Conservation (phyloP, 495 filamentous ascomycete genomes). For the Penicillium simplicissimum region DNA sequence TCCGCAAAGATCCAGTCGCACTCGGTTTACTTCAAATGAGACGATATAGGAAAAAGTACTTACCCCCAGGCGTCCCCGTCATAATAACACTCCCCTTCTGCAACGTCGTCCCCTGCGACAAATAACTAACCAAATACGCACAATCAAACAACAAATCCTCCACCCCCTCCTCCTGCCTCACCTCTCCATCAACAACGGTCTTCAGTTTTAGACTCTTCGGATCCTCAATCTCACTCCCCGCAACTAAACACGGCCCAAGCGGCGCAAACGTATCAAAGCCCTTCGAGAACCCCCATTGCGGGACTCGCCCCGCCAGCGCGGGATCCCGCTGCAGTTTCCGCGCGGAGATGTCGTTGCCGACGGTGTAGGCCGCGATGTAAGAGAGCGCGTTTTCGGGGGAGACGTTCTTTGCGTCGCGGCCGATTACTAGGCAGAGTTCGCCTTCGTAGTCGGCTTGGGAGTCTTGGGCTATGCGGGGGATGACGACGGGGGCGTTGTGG, state of each 20-base stretch:
- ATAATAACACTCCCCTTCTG: constrained; percentile 75
- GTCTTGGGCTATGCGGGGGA: constrained; percentile 52
- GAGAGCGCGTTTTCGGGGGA: constrained; percentile 38
- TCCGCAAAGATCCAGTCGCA: too few species aligned
- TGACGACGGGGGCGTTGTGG: constrained; percentile 40
- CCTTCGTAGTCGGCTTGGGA: constrained; percentile 55
- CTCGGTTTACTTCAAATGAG: neutral
- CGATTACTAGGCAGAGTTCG: constrained; percentile 48
- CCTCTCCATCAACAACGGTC: constrained; percentile 64
- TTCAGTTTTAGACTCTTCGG: constrained; percentile 58
- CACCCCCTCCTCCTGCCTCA: constrained; percentile 63
- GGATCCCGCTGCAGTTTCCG: constrained; percentile 48
- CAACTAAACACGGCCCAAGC: constrained; percentile 56
- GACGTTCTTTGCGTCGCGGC: constrained; percentile 48
- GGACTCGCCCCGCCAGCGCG: constrained; percentile 59
- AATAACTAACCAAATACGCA: constrained; percentile 62
- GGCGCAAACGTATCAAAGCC: constrained; percentile 79
- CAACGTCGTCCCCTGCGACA: constrained; percentile 70
- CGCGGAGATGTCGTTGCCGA: constrained; percentile 51
- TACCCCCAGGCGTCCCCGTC: constrained; percentile 61
- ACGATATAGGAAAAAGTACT: constrained; percentile 5
- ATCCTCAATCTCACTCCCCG: constrained; percentile 38
- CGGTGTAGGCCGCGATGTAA: constrained; percentile 51
- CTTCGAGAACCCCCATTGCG: constrained; percentile 74
- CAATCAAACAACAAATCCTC: constrained; percentile 72